These are phyloP conservation scores for Geranium rotundifolium DNA, from an alignment of 345 rosid genomes.

Conservation along the genomic window DNA sequence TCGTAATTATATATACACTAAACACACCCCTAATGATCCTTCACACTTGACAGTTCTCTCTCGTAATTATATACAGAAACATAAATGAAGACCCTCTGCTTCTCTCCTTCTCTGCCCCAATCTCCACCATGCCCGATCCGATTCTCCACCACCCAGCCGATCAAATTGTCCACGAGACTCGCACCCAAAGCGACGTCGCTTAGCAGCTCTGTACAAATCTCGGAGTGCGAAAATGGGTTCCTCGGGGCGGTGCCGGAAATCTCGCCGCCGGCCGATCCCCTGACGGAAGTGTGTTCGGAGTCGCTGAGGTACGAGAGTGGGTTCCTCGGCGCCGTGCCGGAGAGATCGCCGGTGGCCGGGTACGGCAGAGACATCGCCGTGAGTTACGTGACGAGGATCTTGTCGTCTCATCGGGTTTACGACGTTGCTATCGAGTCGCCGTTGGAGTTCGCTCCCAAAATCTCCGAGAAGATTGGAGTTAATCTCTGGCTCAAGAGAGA, in stretches of 20 bases:
- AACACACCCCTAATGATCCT: too few species aligned
- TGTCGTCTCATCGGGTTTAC: constrained; percentile 58
- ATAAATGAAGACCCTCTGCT: not conserved
- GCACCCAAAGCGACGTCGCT: not conserved
- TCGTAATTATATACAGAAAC: not conserved
- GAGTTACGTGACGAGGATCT: constrained; percentile 67
- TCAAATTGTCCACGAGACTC: not conserved
- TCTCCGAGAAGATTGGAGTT: constrained; percentile 58
- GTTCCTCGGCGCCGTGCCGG: constrained; percentile 72
- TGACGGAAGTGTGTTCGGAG: constrained; percentile 33
- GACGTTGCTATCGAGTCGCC: constrained; percentile 87
- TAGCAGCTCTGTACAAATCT: constrained; percentile 1
- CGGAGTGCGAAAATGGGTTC: constrained; percentile 18
- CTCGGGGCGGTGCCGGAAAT: constrained; percentile 24
- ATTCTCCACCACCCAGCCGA: not conserved
- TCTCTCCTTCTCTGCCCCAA: not conserved
- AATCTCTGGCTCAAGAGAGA: constrained; percentile 69
- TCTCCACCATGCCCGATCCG: not conserved
- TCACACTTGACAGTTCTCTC: too few species aligned
- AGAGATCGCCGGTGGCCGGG: constrained; percentile 18
- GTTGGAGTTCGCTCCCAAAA: constrained; percentile 48
- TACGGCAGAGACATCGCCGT: constrained; percentile 33
- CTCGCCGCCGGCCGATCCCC: constrained; percentile 1
- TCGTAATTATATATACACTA: too few species aligned
- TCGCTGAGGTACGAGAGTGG: constrained; percentile 73